Evolutionary conservation across 805 yeast genomes (phyloP), one percentile per base, ranked within the genome.

Genomic region (Tetrapisispora fleetii): DNA sequence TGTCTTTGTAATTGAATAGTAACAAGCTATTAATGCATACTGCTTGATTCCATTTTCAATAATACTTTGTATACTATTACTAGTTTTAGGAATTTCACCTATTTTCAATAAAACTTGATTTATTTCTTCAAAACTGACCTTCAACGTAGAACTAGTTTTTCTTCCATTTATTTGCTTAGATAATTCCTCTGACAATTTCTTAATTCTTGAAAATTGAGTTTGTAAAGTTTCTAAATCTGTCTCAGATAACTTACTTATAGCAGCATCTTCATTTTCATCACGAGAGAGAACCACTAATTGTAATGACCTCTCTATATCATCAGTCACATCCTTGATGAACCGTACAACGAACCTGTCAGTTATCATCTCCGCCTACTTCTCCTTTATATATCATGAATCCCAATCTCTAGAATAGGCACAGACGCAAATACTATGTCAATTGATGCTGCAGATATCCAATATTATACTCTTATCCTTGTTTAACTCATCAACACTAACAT

Each of bases 1-100:
- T 16, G 53, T 54, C 22, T 52, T 54, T 5, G 56, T 52, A 2
- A 57, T 24, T 11, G 52, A 40, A 44, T 60, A 56, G 42, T 58
- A 62, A 41, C 62, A 58, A 10, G 60, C 39, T 14, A 58, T 47
- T 4, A 55, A 36, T 9, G 53, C 49, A 48, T 58, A 61, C 28
- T 52, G 47, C 19, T 40, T 43, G 21, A 55, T 41, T 27, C 48
- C 22, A 32, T 43, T 32, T 11, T 48, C 50, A 3, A 51, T 44
- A 16, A 48, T 47, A 17, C 35, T n/a, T 28, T 43, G 48, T 22
- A 43, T 43, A n/a, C 10, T 9, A 36, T 19, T 28, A 18, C 44
- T 48, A 39, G 32, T 45, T 13, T 43, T 24, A 19, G 44, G 45
- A 13, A 37, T 16, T 5, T 17, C 11, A 14, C 48, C 45, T 16